phyloP scores from a whole-genome alignment of 306 rosid species.

The Casuarina cunninghamiana region DNA sequence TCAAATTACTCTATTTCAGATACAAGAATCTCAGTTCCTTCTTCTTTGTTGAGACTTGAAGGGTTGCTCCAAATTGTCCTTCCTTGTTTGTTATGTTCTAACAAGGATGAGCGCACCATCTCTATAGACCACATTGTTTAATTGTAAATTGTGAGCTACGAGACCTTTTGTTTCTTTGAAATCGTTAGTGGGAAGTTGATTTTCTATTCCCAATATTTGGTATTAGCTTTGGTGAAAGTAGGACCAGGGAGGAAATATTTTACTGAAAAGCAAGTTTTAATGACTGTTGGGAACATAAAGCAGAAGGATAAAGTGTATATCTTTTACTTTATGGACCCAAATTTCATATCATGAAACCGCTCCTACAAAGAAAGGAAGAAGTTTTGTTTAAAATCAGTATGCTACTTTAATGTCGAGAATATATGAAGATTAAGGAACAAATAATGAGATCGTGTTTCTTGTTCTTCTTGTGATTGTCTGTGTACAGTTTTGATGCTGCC shows the following conservation, averaged over 20 bases:
- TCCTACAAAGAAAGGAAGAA: background rate
- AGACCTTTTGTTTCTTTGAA: no score
- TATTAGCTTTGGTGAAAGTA: background rate
- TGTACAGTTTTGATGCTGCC: constrained; percentile 18
- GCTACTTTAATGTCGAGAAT: constrained; percentile 15
- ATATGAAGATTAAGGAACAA: constrained; percentile 2
- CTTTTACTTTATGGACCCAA: background rate
- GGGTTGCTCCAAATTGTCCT: no score
- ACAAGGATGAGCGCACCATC: no score
- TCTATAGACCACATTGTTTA: no score
- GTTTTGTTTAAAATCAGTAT: background rate
- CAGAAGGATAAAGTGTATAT: background rate
- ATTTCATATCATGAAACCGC: background rate
- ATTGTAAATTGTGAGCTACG: no score
- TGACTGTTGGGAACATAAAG: background rate
- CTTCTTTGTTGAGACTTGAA: no score
- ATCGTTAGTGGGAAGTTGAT: no score
- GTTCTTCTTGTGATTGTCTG: constrained; percentile 12
- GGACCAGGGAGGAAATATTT: background rate
- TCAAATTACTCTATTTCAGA: no score
- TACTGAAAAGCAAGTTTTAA: background rate
- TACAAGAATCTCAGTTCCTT: no score
- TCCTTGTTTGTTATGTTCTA: no score
- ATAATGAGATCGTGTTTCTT: constrained; percentile 4
- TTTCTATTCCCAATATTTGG: no score